These are phyloP conservation scores for Prinsepia uniflora DNA, from an alignment of 306 rosid species.

Conservation along the genomic window DNA sequence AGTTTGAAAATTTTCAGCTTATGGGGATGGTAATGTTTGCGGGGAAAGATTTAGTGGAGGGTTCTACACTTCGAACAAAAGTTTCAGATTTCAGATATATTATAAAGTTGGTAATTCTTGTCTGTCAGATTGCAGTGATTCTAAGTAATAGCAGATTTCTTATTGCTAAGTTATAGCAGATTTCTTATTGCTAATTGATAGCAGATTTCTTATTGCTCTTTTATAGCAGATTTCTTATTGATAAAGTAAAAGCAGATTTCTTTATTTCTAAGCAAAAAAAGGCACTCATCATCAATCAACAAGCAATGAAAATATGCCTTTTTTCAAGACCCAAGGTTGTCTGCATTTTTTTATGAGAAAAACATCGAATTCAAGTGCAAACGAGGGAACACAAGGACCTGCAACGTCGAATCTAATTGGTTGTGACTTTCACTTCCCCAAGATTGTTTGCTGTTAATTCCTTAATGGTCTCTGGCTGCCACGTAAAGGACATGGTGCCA, in stretches of 20 bases:
- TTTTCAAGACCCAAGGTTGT: not conserved
- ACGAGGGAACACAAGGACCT: no score
- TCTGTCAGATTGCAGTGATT: constrained; percentile 4
- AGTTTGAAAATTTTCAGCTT: constrained; percentile 29
- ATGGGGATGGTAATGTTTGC: not conserved
- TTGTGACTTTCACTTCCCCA: constrained; percentile 1
- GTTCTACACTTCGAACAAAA: not conserved
- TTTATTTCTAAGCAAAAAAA: no score
- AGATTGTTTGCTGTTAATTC: not conserved
- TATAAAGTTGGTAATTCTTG: constrained; percentile 24
- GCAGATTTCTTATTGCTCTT: no score
- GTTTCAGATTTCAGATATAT: constrained; percentile 7
- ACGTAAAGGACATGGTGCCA: not conserved
- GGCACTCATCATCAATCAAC: not conserved
- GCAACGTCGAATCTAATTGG: not conserved
- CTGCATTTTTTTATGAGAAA: not conserved
- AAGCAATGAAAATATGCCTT: not conserved
- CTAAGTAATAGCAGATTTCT: constrained; percentile 17
- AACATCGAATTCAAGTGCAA: no score
- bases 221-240: no score
- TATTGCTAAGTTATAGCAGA: constrained; percentile 19
- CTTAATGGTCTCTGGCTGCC: constrained; percentile 12
- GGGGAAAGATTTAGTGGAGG: not conserved
- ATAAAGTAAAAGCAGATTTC: no score
- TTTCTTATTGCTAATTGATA: no score